A percentile compares a stretch with the other conserved stretches of the same genome.
Conservation (phyloP, 768 basidiomycete species). For the Kwoniella europaea region DNA sequence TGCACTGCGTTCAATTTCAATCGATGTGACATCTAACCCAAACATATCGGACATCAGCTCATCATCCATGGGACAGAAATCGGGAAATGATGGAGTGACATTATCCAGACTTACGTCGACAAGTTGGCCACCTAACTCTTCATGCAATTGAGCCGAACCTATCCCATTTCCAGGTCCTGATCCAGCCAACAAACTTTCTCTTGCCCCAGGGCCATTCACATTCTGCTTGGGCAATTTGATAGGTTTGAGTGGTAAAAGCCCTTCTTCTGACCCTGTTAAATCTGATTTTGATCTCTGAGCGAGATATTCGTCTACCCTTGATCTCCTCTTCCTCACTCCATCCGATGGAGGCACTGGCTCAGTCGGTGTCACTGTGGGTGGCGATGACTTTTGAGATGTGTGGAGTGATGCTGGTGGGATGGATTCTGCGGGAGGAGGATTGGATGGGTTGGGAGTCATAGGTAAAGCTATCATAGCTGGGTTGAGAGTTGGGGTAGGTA, state of each 20-base stretch:
- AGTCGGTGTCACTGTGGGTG: neutral
- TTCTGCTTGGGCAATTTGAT: neutral
- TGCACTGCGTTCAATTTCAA: slow-evolving; percentile 81
- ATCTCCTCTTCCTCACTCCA: slow-evolving; percentile 12
- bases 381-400: neutral
- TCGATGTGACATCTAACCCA: slow-evolving; percentile 76
- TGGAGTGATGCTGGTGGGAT: neutral
- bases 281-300: slow-evolving; percentile 32
- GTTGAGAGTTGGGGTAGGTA: slow-evolving; percentile 19
- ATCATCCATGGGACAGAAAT: neutral
- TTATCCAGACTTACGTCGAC: slow-evolving; percentile 45
- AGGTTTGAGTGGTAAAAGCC: slow-evolving; percentile 36
- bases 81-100: neutral
- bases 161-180: slow-evolving; percentile 31
- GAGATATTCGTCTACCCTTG: slow-evolving; percentile 36
- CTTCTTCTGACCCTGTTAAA: slow-evolving; percentile 33
- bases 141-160: slow-evolving; percentile 50
- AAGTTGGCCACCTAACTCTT: slow-evolving; percentile 55
- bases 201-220: neutral
- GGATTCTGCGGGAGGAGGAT: neutral
- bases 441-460: slow-evolving; percentile 14
- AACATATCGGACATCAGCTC: neutral
- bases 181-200: slow-evolving; percentile 40
- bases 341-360: neutral
- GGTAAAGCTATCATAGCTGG: slow-evolving; percentile 25